Evolutionary conservation across 2,329 filamentous ascomycete genomes (phyloP).

Genomic region (Thelonectria discophora): DNA sequence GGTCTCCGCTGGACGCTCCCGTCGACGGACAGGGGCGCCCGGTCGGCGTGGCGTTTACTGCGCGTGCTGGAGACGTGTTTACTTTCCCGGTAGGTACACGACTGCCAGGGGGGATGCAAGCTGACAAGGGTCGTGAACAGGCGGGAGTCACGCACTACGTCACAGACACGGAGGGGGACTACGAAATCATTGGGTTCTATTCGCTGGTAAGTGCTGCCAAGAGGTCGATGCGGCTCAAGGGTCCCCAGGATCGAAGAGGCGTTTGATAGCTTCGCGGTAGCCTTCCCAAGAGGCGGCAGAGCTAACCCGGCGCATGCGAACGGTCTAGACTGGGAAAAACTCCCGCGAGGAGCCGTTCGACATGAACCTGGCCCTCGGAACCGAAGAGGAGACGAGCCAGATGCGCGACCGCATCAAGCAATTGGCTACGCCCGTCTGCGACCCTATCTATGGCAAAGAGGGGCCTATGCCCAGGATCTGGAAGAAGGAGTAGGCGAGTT

Average conservation of each 20-base stretch:
- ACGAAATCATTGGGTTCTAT: conserved; percentile 12
- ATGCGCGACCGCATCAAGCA: neutral
- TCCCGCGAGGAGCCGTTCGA: conserved; percentile 2
- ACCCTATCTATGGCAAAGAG: conserved; percentile 13
- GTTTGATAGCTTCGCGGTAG: too few species aligned
- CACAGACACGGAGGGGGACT: neutral
- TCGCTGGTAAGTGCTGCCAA: neutral
- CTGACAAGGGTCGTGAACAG: neutral
- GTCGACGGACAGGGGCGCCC: neutral
- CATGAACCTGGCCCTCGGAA: conserved; percentile 1
- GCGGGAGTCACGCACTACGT: conserved; percentile 12
- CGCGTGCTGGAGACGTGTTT: conserved; percentile 8
- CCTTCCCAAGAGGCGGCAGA: too few species aligned
- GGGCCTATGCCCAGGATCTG: conserved; percentile 3
- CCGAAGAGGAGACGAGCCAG: neutral
- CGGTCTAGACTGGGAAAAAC: neutral
- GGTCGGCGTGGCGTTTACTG: conserved; percentile 1
- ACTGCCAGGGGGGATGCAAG: too few species aligned
- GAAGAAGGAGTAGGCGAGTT: neutral
- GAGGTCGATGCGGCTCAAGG: neutral
- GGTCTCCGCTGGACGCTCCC: conserved; percentile 1
- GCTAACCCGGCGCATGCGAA: neutral
- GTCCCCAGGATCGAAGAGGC: too few species aligned
- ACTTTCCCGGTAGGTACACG: conserved; percentile 1
- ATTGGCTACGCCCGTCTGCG: conserved; percentile 2